A percentile compares a stretch with the other conserved stretches of the same genome.
Evolutionary conservation across 208 protist species (phyloP).

Genomic region (Trichomonas gallinae): DNA sequence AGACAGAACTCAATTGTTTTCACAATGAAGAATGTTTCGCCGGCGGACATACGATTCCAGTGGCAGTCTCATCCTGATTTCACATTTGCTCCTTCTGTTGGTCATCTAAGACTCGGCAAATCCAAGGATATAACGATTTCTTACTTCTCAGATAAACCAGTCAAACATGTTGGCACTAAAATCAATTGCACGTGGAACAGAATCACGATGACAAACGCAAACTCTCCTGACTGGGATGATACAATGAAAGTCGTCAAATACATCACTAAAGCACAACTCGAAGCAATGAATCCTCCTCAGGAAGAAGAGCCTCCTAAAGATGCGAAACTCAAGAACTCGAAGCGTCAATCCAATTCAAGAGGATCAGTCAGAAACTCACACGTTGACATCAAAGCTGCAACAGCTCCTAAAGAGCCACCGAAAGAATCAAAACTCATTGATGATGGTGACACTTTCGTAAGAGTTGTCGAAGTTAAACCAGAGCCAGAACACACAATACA

Average conservation of each 20-base stretch:
- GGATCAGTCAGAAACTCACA: not conserved
- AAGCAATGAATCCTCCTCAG: not conserved
- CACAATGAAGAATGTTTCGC: not conserved
- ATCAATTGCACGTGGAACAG: not conserved
- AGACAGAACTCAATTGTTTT: not conserved
- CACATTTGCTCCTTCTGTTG: not conserved
- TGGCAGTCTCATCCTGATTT: not conserved
- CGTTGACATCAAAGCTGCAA: not conserved
- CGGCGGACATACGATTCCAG: not conserved
- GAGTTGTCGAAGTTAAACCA: not conserved
- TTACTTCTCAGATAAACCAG: not conserved
- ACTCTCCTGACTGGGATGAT: conserved; percentile 14
- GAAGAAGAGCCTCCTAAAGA: not conserved
- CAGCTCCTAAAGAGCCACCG: not conserved
- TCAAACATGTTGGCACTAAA: not conserved
- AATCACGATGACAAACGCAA: not conserved
- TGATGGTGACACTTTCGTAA: not conserved
- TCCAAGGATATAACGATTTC: not conserved
- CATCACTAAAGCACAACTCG: not conserved
- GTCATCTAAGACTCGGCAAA: not conserved
- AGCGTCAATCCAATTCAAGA: not conserved
- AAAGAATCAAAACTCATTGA: not conserved
- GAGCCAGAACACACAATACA: conserved; percentile 31
- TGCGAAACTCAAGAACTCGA: not conserved
- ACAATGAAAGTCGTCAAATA: not conserved